Percentiles rank a stretch among this genome's conserved stretches.
phyloP scores from a whole-genome alignment of 176 grass and related monocot genomes.

The Lolium rigidum region DNA sequence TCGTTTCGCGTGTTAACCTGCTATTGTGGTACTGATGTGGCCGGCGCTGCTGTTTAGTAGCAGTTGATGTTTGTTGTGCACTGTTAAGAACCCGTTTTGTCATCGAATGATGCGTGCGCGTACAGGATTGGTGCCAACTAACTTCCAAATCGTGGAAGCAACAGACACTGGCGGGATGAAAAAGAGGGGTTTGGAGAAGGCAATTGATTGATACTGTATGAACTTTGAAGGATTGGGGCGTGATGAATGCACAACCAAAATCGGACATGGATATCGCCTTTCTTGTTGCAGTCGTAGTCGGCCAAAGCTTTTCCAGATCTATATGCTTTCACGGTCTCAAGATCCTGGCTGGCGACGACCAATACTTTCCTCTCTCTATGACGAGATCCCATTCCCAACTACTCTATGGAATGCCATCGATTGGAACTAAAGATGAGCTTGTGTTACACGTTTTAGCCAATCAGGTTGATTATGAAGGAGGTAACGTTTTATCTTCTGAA shows the following conservation, averaged over 20 bases:
- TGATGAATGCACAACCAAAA: neutral
- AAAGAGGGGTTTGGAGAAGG: neutral
- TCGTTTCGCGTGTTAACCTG: neutral
- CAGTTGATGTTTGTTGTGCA: neutral
- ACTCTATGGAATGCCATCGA: neutral
- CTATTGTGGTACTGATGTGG: neutral
- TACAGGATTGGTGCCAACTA: neutral
- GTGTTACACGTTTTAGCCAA: neutral
- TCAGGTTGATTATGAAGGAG: neutral
- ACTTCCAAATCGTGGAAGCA: neutral
- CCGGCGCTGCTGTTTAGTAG: neutral
- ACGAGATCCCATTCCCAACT: neutral
- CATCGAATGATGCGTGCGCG: neutral
- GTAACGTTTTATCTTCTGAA: neutral
- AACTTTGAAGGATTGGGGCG: neutral
- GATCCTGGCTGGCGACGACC: neutral
- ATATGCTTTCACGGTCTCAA: neutral
- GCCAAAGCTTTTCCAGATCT: neutral
- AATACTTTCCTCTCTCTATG: neutral
- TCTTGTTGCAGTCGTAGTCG: neutral
- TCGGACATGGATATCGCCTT: neutral
- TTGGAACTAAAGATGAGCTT: neutral
- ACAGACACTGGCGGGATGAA: neutral
- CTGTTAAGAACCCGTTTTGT: neutral
- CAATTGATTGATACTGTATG: neutral